Conservation (phyloP, 176 grass and related monocot species). For the Saccharum spontaneum region DNA sequence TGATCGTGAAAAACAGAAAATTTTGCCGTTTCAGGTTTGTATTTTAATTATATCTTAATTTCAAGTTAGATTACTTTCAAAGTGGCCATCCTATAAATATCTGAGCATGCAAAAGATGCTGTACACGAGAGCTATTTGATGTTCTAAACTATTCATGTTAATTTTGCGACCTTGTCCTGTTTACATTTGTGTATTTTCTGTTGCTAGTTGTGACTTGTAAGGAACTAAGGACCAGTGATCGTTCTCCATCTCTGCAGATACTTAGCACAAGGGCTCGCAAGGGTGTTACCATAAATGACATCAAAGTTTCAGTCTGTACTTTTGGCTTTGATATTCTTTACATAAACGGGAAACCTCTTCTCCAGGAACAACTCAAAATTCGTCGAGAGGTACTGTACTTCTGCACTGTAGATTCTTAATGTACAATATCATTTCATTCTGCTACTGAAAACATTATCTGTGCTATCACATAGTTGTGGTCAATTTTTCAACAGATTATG, state of each 20-base stretch:
- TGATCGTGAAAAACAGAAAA: slow-evolving; percentile 6
- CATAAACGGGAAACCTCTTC: slow-evolving; percentile 79
- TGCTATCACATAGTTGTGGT: neutral
- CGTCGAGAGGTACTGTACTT: slow-evolving; percentile 72
- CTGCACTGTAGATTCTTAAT: slow-evolving; percentile 25
- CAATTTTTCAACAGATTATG: neutral
- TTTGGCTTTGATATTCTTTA: slow-evolving; percentile 99
- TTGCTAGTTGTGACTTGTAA: slow-evolving; percentile 8
- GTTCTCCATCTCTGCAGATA: slow-evolving; percentile 62
- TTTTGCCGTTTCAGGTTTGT: no score
- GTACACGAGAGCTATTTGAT: neutral
- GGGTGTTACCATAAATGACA: slow-evolving; percentile 92
- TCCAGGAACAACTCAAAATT: slow-evolving; percentile 93
- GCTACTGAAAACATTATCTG: slow-evolving; percentile 5
- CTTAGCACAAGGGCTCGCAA: slow-evolving; percentile 95
- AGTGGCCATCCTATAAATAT: no score
- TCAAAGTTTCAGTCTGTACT: slow-evolving; percentile 96
- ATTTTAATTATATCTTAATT: no score
- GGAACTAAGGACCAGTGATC: slow-evolving; percentile 17
- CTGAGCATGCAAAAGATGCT: no score
- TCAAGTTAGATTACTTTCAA: neutral
- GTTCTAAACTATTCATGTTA: neutral
- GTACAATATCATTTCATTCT: slow-evolving; percentile 24
- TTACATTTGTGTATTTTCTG: slow-evolving; percentile 17
- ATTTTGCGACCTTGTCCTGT: slow-evolving; percentile 15